A percentile compares a stretch with the other conserved stretches of the same genome.
Evolutionary conservation across 116 monocot genomes (phyloP).

Genomic region (Trichopus zeylanicus): DNA sequence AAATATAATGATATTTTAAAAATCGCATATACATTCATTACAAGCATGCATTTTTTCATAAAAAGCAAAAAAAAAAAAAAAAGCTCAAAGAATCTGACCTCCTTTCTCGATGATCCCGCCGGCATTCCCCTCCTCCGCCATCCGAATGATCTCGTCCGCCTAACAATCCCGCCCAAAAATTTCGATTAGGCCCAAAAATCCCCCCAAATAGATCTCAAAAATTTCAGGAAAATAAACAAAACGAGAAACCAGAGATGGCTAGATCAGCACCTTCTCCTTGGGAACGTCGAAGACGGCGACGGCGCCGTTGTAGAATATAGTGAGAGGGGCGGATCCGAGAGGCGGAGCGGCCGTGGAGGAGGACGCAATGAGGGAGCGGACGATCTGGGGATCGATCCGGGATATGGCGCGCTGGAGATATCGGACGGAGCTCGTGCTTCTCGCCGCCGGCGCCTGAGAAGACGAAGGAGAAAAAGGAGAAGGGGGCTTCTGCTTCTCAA

Average conservation of each 20-base stretch:
- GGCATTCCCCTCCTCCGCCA: conserved; percentile 5
- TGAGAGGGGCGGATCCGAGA: conserved; percentile 9
- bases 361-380: neutral
- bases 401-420: neutral
- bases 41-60: neutral
- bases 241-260: neutral
- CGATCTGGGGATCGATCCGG: neutral
- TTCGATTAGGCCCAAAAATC: no score
- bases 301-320: conserved; percentile 20
- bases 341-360: neutral
- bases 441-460: neutral
- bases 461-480: neutral
- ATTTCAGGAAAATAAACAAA: neutral
- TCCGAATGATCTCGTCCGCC: conserved; percentile 11
- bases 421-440: neutral
- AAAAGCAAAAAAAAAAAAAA: no score
- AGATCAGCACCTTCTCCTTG: conserved; percentile 8
- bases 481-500: neutral
- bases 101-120: neutral
- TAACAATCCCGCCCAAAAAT: neutral
- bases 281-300: conserved; percentile 15
- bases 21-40: neutral
- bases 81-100: neutral
- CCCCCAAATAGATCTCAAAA: no score
- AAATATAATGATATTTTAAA: no score